Evolutionary conservation across 225 moss, liverwort and hornwort genomes (phyloP), one percentile per base, ranked within the genome.

Genomic region (Polytrichum commune): DNA sequence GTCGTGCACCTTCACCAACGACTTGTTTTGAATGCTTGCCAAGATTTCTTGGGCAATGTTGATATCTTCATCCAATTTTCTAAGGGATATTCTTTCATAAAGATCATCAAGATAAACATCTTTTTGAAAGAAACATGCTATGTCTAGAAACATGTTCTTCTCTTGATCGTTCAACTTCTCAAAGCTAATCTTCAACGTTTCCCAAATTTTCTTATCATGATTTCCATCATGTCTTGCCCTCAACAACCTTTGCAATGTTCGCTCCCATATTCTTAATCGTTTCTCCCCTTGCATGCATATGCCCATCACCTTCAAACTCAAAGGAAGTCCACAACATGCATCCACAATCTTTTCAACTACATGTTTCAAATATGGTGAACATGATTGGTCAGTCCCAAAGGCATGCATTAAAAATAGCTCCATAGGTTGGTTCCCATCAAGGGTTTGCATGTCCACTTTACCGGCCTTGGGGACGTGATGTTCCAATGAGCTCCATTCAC

Each of bases 241-340:
- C 23, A 60, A 19, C 60, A 60, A 35, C 46, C 61, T 60, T 5
- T 71, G 27, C 13, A 71, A 61, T 13, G 61, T 62, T 24, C 35
- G 33, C 38, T 71, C 58, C 70, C 60, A 71, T 60, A 61, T 71
- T 61, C 61, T 71, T 13, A 71, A 22, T 20, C 25, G 24, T 1
- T 33, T 56, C 19, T 71, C 57, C 13, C 35, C 18, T 24, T 26
- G 7, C 32, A 71, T 60, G 5, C 20, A 22, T 5, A 20, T 30
- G 29, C 70, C 70, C 33, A 71, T 60, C 8, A 30, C 61, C 55
- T 71, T 19, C 26, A 71, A 60, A 71, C 60, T 71, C 60, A 71
- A 71, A 22, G 60, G 70, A 22, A 71, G 61, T 22, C 70, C 60
- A 71, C 19, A n/a, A 35, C 70, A 71, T 9, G 60, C 30, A 7